Conservation (phyloP, 2,329 filamentous ascomycete species). For the Anthostomella pinea region DNA sequence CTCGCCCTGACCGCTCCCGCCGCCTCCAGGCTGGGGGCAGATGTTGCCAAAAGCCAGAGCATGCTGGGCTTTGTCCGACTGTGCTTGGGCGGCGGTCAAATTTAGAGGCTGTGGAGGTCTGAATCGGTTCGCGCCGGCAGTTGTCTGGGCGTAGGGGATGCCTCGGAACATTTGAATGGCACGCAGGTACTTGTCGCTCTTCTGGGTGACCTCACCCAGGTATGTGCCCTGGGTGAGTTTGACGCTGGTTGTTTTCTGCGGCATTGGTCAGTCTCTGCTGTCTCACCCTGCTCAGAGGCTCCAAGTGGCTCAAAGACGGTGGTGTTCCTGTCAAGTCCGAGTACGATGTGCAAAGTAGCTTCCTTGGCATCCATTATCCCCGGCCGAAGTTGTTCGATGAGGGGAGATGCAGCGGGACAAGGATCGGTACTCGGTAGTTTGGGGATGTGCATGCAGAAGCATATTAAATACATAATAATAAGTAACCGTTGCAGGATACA, state of each 20-base stretch:
- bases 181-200: slow-evolving; percentile 33
- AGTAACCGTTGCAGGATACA: too few relatives aligned
- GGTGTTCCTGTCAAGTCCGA: too few relatives aligned
- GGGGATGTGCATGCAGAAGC: too few relatives aligned
- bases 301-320: neutral
- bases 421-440: too few relatives aligned
- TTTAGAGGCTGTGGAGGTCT: slow-evolving; percentile 37
- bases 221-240: slow-evolving; percentile 40
- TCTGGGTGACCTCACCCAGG: slow-evolving; percentile 34
- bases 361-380: too few relatives aligned
- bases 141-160: slow-evolving; percentile 46
- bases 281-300: neutral
- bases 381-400: too few relatives aligned
- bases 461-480: too few relatives aligned
- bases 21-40: slow-evolving; percentile 30
- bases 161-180: slow-evolving; percentile 47
- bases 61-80: slow-evolving; percentile 32
- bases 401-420: too few relatives aligned
- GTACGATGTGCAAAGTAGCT: too few relatives aligned
- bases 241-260: slow-evolving; percentile 28
- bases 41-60: slow-evolving; percentile 34
- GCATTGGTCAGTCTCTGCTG: slow-evolving; percentile 18
- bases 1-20: slow-evolving; percentile 39
- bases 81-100: slow-evolving; percentile 6
- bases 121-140: slow-evolving; percentile 43